Evolutionary conservation across 768 basidiomycete genomes (phyloP).

Genomic region (Suillus placidus): DNA sequence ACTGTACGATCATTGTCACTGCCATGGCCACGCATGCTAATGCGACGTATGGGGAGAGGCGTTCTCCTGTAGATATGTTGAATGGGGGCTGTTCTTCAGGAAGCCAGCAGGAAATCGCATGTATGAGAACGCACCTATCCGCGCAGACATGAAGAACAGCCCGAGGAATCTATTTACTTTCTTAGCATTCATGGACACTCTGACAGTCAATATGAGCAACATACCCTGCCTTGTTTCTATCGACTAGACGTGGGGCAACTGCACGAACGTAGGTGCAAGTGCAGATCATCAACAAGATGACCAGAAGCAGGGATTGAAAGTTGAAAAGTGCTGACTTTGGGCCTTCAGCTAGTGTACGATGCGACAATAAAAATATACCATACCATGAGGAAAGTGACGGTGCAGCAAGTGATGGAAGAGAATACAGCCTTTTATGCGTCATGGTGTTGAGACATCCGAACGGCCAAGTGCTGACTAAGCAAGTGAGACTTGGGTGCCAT

Average conservation of each 20-base stretch:
- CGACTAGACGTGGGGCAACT: constrained; percentile 86
- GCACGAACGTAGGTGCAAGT: constrained; percentile 96
- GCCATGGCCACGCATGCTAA: constrained; percentile 95
- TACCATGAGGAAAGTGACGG: constrained; percentile 3
- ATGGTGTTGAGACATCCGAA: no score
- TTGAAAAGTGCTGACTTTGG: constrained; percentile 92
- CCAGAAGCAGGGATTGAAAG: constrained; percentile 93
- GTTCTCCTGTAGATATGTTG: constrained; percentile 64
- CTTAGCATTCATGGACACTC: constrained; percentile 9
- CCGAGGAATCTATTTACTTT: constrained; percentile 72
- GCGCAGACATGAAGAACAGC: constrained; percentile 91
- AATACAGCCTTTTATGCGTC: no score
- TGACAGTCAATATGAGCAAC: constrained; percentile 20
- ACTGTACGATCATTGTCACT: constrained; percentile 60
- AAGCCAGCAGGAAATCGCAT: not conserved
- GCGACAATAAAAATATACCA: not conserved
- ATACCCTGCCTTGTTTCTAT: constrained; percentile 94
- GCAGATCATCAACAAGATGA: constrained; percentile 92
- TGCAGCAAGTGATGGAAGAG: no score
- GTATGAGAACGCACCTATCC: constrained; percentile 74
- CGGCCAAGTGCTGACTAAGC: no score
- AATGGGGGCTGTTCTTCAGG: constrained; percentile 2
- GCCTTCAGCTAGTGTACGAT: not conserved
- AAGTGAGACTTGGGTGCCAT: no score
- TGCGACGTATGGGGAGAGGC: constrained; percentile 94